These are phyloP conservation scores for Calonectria henricotiae DNA, from an alignment of 2,329 filamentous ascomycete species.

Conservation along the genomic window DNA sequence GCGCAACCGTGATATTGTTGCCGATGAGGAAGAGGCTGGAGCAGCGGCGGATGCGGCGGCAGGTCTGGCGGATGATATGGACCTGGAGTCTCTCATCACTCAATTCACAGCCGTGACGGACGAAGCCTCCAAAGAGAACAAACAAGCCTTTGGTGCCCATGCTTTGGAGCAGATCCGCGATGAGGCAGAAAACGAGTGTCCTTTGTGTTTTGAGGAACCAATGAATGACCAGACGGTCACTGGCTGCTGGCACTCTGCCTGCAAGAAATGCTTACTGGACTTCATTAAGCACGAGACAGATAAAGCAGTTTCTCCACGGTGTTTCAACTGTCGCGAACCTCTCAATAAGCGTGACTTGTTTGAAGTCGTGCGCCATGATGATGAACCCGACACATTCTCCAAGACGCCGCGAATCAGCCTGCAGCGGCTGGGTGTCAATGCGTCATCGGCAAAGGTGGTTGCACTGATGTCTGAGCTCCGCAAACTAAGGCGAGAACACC, in stretches of 20 bases:
- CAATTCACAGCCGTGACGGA: conserved; percentile 83
- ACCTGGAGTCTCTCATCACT: conserved; percentile 87
- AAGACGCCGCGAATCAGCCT: conserved; percentile 71
- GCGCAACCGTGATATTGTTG: conserved; percentile 85
- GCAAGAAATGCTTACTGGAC: conserved; percentile 91
- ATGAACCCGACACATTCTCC: conserved; percentile 65
- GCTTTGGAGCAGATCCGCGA: conserved; percentile 93
- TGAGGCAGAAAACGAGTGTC: conserved; percentile 91
- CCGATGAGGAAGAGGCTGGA: conserved; percentile 89
- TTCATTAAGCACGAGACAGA: conserved; percentile 91
- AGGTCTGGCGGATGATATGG: conserved; percentile 95
- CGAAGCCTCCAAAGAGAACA: conserved; percentile 74
- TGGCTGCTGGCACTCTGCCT: conserved; percentile 97
- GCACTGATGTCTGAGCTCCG: conserved; percentile 84
- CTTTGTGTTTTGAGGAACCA: conserved; percentile 94
- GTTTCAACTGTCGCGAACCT: conserved; percentile 90
- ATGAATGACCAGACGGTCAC: conserved; percentile 97
- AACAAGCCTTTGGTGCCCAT: conserved; percentile 82
- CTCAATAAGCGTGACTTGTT: conserved; percentile 91
- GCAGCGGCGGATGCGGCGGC: conserved; percentile 82
- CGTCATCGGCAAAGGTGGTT: conserved; percentile 91
- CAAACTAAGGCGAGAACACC: conserved; percentile 75
- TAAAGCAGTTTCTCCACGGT: conserved; percentile 82
- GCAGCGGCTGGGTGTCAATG: conserved; percentile 73
- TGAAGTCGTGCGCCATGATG: conserved; percentile 88